Conservation (phyloP, 2,329 filamentous ascomycete species). For the Fusarium haematococcum region DNA sequence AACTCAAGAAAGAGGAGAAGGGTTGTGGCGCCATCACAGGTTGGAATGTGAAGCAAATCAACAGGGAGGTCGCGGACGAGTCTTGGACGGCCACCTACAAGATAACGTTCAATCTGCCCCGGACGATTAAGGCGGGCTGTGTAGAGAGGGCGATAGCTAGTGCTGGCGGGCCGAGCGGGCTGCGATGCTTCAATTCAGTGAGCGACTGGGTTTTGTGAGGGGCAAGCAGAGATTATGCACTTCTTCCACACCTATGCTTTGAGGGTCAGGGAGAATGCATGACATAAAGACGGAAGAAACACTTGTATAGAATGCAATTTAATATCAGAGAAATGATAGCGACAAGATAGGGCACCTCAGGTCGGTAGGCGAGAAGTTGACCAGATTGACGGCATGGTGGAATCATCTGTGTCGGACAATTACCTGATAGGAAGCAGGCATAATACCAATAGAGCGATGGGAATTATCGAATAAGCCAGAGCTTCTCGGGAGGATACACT, state of each 20-base stretch:
- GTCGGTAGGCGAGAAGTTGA: too few species aligned
- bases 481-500: too few species aligned
- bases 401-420: too few species aligned
- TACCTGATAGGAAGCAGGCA: too few species aligned
- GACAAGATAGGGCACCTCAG: too few species aligned
- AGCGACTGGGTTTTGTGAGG: neutral
- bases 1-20: too few species aligned
- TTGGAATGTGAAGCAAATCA: neutral
- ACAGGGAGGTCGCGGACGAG: neutral
- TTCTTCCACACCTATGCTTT: accelerated
- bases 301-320: too few species aligned
- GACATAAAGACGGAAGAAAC: too few species aligned
- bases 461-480: too few species aligned
- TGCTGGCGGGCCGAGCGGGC: neutral
- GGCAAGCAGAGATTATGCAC: neutral
- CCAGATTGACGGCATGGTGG: too few species aligned
- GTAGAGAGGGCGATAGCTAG: neutral
- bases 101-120: neutral
- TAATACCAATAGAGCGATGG: too few species aligned
- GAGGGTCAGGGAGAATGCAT: neutral
- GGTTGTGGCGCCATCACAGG: neutral
- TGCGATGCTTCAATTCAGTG: neutral
- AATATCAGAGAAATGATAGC: too few species aligned
- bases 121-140: neutral
- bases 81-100: neutral